A percentile compares a stretch with the other conserved stretches of the same genome.
Conservation (phyloP, 176 grass and related monocot genomes). For the Zizania latifolia region DNA sequence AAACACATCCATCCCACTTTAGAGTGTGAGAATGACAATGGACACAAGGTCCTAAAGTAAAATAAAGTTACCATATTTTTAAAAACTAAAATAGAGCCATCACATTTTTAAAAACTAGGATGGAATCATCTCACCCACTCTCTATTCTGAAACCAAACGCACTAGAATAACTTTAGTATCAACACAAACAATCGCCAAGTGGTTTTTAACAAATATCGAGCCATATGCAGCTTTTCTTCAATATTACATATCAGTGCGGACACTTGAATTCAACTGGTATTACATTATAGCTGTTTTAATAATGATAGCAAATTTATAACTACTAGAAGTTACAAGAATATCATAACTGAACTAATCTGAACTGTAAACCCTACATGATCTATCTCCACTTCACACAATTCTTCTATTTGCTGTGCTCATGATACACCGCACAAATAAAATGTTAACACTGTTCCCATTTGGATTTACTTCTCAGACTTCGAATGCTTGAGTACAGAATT, state of each 20-base stretch:
- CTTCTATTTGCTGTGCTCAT: background rate
- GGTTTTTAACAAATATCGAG: no score
- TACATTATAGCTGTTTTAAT: background rate
- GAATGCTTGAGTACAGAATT: conserved; percentile 12
- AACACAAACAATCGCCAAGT: no score
- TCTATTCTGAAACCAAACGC: no score
- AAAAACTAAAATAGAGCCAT: no score
- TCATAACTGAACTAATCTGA: background rate
- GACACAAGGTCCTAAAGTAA: no score
- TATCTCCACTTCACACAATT: background rate
- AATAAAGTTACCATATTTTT: no score
- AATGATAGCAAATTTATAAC: background rate
- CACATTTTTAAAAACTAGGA: no score
- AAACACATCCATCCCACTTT: no score
- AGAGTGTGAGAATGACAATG: no score
- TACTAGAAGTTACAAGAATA: background rate
- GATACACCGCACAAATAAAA: background rate
- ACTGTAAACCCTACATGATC: background rate
- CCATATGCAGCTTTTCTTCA: background rate
- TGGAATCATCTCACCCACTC: no score
- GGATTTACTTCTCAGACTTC: conserved; percentile 6
- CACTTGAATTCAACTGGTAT: background rate
- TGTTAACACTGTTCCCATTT: background rate
- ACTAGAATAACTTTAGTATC: no score
- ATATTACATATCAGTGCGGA: background rate